Evolutionary conservation across 2,329 filamentous ascomycete genomes (phyloP).

Genomic region (Ramichloridium luteum): DNA sequence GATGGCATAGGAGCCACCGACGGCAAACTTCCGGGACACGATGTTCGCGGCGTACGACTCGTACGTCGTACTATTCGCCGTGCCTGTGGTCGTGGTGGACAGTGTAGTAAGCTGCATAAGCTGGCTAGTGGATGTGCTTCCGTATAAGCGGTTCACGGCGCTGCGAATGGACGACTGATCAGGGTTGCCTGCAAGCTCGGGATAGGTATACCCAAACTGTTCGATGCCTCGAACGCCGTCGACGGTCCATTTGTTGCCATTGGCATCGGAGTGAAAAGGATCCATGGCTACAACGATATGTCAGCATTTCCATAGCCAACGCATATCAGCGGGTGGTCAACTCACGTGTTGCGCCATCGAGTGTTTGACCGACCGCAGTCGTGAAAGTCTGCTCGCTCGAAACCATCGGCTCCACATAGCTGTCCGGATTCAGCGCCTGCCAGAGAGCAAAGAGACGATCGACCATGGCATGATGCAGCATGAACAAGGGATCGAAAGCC

Average conservation of each 20-base stretch:
- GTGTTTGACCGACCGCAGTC: conserved; percentile 39
- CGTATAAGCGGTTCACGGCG: conserved; percentile 51
- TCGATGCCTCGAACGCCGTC: conserved; percentile 46
- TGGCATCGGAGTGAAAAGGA: conserved; percentile 51
- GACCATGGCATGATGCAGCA: conserved; percentile 61
- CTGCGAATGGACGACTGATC: conserved; percentile 33
- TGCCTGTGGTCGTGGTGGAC: conserved; percentile 3
- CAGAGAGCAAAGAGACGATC: conserved; percentile 67
- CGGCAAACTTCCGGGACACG: conserved; percentile 45
- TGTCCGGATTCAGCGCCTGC: conserved; percentile 57
- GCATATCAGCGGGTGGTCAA: not conserved
- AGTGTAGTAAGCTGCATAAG: not conserved
- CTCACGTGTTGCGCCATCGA: conserved; percentile 20
- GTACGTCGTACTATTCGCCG: conserved; percentile 7
- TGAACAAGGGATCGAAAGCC: conserved; percentile 71
- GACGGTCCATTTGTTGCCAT: conserved; percentile 57
- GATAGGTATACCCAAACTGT: conserved; percentile 62
- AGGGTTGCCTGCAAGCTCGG: conserved; percentile 43
- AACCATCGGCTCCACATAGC: conserved; percentile 49
- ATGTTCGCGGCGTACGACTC: conserved; percentile 58
- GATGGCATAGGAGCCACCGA: conserved; percentile 51
- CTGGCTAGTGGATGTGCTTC: conserved; percentile 26
- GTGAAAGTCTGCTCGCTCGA: conserved; percentile 49
- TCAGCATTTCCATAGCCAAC: no score
- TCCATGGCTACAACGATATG: conserved; percentile 11